Evolutionary conservation across 1,284 basidiomycete genomes (phyloP).

Genomic region (Rhodotorula sp.): DNA sequence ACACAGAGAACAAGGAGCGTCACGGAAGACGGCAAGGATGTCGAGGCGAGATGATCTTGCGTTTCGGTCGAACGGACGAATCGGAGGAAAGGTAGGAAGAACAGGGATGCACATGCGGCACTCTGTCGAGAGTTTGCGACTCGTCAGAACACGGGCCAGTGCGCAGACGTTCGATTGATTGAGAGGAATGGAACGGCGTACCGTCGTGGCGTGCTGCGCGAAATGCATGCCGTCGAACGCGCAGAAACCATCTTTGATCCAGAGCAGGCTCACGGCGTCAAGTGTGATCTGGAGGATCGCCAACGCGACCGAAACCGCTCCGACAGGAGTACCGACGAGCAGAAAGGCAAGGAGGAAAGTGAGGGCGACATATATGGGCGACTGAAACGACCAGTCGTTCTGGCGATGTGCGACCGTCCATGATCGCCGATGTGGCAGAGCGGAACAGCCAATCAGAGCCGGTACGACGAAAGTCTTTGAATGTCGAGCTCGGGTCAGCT

Average conservation of each 20-base stretch:
- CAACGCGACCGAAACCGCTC: neutral
- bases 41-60: neutral
- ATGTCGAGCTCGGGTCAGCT: too few relatives aligned
- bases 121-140: neutral
- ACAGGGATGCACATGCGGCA: slow-evolving; percentile 6
- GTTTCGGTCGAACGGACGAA: neutral
- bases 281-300: slow-evolving; percentile 7
- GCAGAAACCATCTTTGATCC: slow-evolving; percentile 7
- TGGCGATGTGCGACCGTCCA: too few relatives aligned
- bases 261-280: slow-evolving; percentile 8
- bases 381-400: too few relatives aligned
- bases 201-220: slow-evolving; percentile 1
- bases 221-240: neutral
- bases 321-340: slow-evolving; percentile 6
- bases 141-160: too few relatives aligned
- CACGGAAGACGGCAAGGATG: neutral
- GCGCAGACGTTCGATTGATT: rapidly evolving
- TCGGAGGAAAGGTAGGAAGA: neutral
- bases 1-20: neutral
- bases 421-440: too few relatives aligned
- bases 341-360: slow-evolving; percentile 26
- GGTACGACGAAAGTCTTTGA: too few relatives aligned
- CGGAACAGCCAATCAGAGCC: too few relatives aligned
- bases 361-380: too few relatives aligned
- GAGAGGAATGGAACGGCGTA: neutral